Evolutionary conservation across 2,329 filamentous ascomycete genomes (phyloP).

Genomic region (Aquanectria penicillioides): DNA sequence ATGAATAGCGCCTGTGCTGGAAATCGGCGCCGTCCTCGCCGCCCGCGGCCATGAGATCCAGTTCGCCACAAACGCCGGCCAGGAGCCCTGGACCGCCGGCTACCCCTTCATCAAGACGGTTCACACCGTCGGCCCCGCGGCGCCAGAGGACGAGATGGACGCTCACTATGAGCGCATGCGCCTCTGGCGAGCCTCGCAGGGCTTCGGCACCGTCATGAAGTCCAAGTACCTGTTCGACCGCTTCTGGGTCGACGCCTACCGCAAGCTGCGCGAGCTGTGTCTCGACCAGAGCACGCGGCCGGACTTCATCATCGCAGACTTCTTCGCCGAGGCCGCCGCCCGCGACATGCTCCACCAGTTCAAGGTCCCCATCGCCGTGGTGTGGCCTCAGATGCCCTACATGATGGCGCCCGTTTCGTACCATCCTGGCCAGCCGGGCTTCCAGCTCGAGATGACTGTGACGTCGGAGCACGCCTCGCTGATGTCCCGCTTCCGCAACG

Average conservation of each 20-base stretch:
- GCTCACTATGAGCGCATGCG: slow-evolving; percentile 49
- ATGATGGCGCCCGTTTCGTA: slow-evolving; percentile 48
- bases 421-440: slow-evolving; percentile 52
- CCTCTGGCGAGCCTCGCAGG: slow-evolving; percentile 45
- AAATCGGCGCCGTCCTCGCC: slow-evolving; percentile 47
- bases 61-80: slow-evolving; percentile 51
- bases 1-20: slow-evolving; percentile 48
- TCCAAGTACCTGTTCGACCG: slow-evolving; percentile 52
- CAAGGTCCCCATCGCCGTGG: slow-evolving; percentile 48
- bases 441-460: slow-evolving; percentile 49
- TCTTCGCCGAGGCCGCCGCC: slow-evolving; percentile 52
- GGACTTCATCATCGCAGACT: slow-evolving; percentile 54
- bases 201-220: slow-evolving; percentile 44
- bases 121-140: slow-evolving; percentile 45
- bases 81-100: slow-evolving; percentile 46
- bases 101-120: slow-evolving; percentile 46
- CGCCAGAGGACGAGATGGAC: slow-evolving; percentile 41
- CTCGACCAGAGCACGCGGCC: slow-evolving; percentile 40
- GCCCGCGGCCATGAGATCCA: slow-evolving; percentile 48
- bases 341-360: slow-evolving; percentile 52
- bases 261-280: slow-evolving; percentile 27
- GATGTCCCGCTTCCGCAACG: slow-evolving; percentile 48
- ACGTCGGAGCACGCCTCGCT: slow-evolving; percentile 51
- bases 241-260: slow-evolving; percentile 47
- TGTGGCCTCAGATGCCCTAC: slow-evolving; percentile 53